Conservation (phyloP, 2,329 filamentous ascomycete genomes). For the Sporothrix inflata region DNA sequence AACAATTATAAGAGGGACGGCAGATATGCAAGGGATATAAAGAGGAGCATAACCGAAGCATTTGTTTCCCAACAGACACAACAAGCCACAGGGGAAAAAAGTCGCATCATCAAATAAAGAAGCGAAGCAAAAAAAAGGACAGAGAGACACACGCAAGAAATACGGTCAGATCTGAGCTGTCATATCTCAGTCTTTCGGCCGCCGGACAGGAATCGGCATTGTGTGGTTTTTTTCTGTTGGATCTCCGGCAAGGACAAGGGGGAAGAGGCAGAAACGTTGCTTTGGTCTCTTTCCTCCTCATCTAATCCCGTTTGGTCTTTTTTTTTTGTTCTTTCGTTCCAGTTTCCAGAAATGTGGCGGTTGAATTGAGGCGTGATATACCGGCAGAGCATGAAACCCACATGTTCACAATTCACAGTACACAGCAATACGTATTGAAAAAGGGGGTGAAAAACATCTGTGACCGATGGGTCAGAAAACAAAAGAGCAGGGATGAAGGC, state of each 20-base stretch:
- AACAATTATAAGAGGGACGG: neutral
- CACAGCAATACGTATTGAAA: neutral
- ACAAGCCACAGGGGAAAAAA: neutral
- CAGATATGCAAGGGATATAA: neutral
- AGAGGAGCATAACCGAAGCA: neutral
- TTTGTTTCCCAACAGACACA: neutral
- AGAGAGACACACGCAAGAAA: neutral
- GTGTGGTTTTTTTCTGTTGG: neutral
- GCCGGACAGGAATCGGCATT: neutral
- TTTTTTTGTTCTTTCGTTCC: neutral
- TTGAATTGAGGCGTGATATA: neutral
- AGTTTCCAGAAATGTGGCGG: neutral
- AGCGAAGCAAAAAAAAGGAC: neutral
- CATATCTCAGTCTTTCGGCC: neutral
- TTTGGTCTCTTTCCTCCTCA: neutral
- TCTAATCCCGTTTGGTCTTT: neutral
- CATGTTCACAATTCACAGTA: neutral
- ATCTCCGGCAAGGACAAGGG: neutral
- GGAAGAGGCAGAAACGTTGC: neutral
- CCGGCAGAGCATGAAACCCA: neutral
- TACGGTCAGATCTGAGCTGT: conserved; percentile 8
- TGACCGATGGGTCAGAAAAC: neutral
- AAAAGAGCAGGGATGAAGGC: neutral
- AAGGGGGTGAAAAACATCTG: neutral
- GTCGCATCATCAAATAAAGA: neutral